Percentiles rank a stretch among this genome's conserved stretches.
These are phyloP conservation scores for Onygenales sp. DNA, from an alignment of 2,329 filamentous ascomycete genomes.

Conservation along the genomic window DNA sequence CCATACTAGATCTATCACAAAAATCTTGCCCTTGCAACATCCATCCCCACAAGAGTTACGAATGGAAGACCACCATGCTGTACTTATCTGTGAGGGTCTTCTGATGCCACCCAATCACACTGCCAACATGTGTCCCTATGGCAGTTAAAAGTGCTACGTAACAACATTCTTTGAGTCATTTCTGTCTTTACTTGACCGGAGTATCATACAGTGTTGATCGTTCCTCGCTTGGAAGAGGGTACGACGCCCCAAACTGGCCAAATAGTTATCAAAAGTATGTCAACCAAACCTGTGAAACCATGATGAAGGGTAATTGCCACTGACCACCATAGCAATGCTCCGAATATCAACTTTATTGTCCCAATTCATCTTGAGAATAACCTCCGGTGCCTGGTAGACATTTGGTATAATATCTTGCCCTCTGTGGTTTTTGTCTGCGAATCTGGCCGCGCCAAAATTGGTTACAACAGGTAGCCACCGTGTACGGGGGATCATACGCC, in stretches of 20 bases:
- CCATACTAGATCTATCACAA: no score
- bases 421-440: background rate
- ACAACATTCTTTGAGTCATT: no score
- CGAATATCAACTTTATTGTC: slow-evolving; percentile 16
- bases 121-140: no score
- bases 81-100: no score
- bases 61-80: no score
- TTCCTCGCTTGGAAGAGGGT: slow-evolving; percentile 4
- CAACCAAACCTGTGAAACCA: background rate
- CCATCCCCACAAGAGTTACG: no score
- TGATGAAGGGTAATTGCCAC: background rate
- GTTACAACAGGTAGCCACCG: slow-evolving; percentile 2
- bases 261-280: background rate
- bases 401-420: slow-evolving; percentile 12
- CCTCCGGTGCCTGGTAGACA: slow-evolving; percentile 17
- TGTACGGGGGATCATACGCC: slow-evolving; percentile 2
- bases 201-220: slow-evolving; percentile 2
- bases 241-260: slow-evolving; percentile 3
- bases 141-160: no score
- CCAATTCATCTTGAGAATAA: slow-evolving; percentile 17
- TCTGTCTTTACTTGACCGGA: no score
- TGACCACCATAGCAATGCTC: slow-evolving; percentile 16
- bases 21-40: no score
- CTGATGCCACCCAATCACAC: no score
- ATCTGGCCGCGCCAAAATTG: slow-evolving; percentile 7